A percentile compares a stretch with the other conserved stretches of the same genome.
phyloP scores from a whole-genome alignment of 1,284 basidiomycete species.

The Pascua guehoae region DNA sequence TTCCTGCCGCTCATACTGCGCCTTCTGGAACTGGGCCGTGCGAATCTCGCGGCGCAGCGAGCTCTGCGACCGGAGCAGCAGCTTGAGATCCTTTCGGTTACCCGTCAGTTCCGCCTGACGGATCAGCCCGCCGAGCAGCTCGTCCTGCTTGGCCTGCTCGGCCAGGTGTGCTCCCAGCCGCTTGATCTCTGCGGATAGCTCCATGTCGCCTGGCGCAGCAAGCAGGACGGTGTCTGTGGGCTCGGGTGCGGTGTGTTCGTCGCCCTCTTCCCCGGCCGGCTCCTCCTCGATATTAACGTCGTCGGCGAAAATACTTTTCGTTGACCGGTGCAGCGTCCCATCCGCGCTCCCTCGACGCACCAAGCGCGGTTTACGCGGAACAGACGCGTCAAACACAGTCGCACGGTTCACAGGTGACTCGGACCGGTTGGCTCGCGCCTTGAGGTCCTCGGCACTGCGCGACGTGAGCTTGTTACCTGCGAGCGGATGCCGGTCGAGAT shows the following conservation, averaged over 20 bases:
- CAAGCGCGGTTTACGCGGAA: background rate
- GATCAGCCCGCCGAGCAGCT: constrained; percentile 78
- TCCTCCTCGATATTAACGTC: constrained; percentile 47
- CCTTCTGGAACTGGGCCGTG: constrained; percentile 80
- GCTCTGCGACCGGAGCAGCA: constrained; percentile 74
- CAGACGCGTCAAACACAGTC: background rate
- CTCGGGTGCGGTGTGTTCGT: background rate
- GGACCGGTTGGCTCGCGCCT: background rate
- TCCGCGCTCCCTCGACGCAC: constrained; percentile 7
- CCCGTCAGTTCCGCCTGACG: constrained; percentile 92
- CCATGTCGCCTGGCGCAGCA: constrained; percentile 77
- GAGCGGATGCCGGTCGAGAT: background rate
- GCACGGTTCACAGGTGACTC: background rate
- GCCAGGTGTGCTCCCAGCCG: constrained; percentile 69
- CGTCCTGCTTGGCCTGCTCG: constrained; percentile 72
- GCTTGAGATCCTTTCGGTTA: constrained; percentile 74
- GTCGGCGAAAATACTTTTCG: constrained; percentile 45
- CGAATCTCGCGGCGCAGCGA: constrained; percentile 77
- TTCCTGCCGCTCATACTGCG: constrained; percentile 86
- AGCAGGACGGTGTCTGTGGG: constrained; percentile 59
- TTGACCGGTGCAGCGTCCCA: background rate
- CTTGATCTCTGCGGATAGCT: constrained; percentile 75
- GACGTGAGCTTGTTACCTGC: constrained; percentile 24
- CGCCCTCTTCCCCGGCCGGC: constrained; percentile 51
- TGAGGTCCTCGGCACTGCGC: constrained; percentile 36